Base-by-base conservation (phyloP, 2,329 filamentous ascomycete species). In the Thelonectria blattea region DNA sequence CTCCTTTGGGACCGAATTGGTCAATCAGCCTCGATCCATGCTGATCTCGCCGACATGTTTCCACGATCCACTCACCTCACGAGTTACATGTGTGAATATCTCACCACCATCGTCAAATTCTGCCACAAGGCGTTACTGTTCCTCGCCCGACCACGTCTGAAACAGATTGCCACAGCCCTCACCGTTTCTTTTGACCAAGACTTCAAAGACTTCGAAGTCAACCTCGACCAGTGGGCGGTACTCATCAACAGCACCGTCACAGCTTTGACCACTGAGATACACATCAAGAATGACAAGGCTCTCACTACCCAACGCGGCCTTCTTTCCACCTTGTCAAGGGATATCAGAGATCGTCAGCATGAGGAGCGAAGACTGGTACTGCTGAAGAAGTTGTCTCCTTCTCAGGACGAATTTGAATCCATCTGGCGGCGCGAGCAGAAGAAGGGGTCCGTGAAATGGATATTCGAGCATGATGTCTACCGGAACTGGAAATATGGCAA, bases 391-490 rank as follows among this genome's bases (percentile, higher is more conserved):
- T 22, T 54, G 17, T 47, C 41, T 2, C 18, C 42, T n/a, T 30
- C 34, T 24, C 27, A 47, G 12, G 52, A 22, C 5, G 30, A 46
- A 3, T 54, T 47, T 11, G 18, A 54, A 7, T 17, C 14, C 11
- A 17, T 45, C 6, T 54, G 52, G 52, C 52, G 52, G 8, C 52
- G 52, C 5, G 42, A 54, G 27, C 32, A 42, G 30, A 39, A 22
- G 12, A 46, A 27, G 17, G 52, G 52, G 11, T 37, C 27, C n/a
- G 20, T 20, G 4, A 14, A 12, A 18, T 54, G 52, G 52, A 22
- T 54, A 22, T 17, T 9, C 14, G 15, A 54, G n/a, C 27, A 45
- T 5, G 10, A n/a, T 20, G 3, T 42, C 18, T 54, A 54, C 18
- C n/a, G 37, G 17, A 12, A 8, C 7, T 54, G 52, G 52, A 22